phyloP scores from a whole-genome alignment of 306 rosid species.

The Dalbergia oliveri region DNA sequence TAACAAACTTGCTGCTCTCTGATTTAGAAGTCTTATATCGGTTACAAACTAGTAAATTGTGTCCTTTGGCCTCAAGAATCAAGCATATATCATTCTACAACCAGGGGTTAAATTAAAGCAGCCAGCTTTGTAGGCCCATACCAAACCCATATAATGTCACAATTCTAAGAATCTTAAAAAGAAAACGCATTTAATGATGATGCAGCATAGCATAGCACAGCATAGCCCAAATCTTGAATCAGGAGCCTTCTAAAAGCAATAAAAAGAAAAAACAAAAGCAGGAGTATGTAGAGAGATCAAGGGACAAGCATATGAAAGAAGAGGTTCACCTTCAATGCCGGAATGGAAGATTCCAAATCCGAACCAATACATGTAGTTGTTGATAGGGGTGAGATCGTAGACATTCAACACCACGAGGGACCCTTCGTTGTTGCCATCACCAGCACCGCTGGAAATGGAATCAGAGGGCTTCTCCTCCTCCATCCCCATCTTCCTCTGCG shows the following conservation, averaged over 20 bases:
- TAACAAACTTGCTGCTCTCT: background rate
- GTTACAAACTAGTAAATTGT: constrained; percentile 1
- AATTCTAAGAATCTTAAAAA: background rate
- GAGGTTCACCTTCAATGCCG: constrained; percentile 78
- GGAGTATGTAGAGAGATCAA: constrained; percentile 35
- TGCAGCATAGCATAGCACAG: background rate
- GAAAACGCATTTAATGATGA: background rate
- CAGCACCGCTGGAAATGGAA: constrained; percentile 47
- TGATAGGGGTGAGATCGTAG: constrained; percentile 93
- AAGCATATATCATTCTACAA: background rate
- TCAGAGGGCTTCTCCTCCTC: constrained; percentile 54
- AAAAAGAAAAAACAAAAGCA: background rate
- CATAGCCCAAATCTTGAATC: background rate
- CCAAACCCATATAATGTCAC: background rate
- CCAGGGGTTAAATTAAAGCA: background rate
- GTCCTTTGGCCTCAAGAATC: constrained; percentile 19
- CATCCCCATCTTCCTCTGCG: constrained; percentile 58
- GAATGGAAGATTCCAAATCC: constrained; percentile 96
- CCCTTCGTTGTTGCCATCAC: constrained; percentile 19
- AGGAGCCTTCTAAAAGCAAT: background rate
- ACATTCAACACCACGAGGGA: constrained; percentile 75
- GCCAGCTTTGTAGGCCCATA: no score
- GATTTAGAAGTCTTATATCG: background rate
- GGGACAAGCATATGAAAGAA: background rate
- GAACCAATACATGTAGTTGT: constrained; percentile 80